Conservation (phyloP, 129 eudicot species). For the Scalesia atractyloides region DNA sequence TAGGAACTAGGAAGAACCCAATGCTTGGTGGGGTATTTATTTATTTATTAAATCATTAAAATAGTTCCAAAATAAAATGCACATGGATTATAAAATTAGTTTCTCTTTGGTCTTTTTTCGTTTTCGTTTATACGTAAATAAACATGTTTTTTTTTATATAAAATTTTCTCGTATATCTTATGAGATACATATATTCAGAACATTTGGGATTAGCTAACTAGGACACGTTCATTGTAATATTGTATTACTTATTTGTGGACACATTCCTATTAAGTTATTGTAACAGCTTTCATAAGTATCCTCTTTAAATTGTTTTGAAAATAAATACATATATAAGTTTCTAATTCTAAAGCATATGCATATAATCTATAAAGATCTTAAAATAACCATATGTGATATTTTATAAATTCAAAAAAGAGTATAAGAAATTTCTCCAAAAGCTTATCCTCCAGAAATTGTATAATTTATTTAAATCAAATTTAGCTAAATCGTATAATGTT, state of each 20-base stretch:
- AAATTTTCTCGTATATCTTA: slow-evolving; percentile 2
- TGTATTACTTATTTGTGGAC: neutral
- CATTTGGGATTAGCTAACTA: neutral
- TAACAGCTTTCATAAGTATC: neutral
- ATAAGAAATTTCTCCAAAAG: no score
- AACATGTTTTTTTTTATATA: neutral
- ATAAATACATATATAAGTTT: neutral
- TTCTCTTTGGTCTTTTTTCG: neutral
- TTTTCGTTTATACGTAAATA: neutral
- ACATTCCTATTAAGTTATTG: neutral
- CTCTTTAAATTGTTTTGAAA: neutral
- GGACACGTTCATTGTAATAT: neutral
- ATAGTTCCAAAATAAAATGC: neutral
- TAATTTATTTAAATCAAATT: no score
- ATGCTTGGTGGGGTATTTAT: neutral
- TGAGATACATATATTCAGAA: slow-evolving; percentile 10
- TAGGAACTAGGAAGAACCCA: neutral
- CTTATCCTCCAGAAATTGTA: no score
- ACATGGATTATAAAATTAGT: neutral
- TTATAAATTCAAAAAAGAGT: neutral
- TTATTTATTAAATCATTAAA: neutral
- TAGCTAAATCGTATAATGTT: neutral
- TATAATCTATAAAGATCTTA: neutral
- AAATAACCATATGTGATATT: neutral
- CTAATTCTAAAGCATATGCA: no score